These are phyloP conservation scores for Cladosporium sp. DNA, from an alignment of 2,329 filamentous ascomycete genomes.

Conservation along the genomic window DNA sequence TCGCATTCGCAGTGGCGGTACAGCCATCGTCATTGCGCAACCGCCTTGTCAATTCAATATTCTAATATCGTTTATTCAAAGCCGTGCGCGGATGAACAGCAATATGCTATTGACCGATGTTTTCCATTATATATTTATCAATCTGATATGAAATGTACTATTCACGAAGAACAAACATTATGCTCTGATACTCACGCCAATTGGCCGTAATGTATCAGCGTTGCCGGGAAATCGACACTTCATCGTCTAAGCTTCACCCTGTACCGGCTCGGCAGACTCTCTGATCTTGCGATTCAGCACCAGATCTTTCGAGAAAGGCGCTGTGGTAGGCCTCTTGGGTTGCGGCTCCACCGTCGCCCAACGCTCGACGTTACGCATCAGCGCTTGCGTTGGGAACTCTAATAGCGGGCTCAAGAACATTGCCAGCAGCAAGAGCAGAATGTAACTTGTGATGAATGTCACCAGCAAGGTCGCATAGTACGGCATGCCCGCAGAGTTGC, in stretches of 20 bases:
- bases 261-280: neutral
- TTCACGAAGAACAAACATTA: neutral
- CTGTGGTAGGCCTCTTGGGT: conserved; percentile 23
- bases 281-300: conserved; percentile 19
- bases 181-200: neutral
- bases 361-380: conserved; percentile 25
- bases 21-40: neutral
- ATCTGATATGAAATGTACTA: neutral
- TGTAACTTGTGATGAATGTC: conserved; percentile 40
- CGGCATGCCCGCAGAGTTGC: conserved; percentile 33
- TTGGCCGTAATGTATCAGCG: neutral
- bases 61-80: neutral
- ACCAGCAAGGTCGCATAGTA: conserved; percentile 40
- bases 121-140: neutral
- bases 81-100: neutral
- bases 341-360: conserved; percentile 25
- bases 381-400: conserved; percentile 24
- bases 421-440: conserved; percentile 25
- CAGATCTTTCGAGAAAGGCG: conserved; percentile 24
- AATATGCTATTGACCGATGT: neutral
- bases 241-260: neutral
- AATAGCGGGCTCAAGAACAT: conserved; percentile 21
- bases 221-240: neutral
- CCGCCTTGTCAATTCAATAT: neutral
- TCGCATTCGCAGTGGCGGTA: neutral